Conservation (phyloP, 2,329 filamentous ascomycete genomes). For the Sordariomycetes sp. region DNA sequence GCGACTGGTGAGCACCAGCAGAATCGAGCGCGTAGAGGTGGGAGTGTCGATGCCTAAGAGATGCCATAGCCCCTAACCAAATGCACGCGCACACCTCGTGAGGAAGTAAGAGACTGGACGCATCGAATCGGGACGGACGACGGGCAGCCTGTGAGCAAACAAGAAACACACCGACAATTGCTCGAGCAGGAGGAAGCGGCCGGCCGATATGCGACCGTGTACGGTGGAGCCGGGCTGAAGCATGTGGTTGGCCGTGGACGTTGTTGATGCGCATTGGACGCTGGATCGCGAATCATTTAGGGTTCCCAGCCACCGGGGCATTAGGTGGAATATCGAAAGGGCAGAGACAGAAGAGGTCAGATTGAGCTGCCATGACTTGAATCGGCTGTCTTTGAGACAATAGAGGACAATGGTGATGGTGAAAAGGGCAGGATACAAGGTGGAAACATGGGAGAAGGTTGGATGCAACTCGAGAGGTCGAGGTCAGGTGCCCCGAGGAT, state of each 20-base stretch:
- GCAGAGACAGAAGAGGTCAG: no score
- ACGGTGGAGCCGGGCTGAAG: constrained; percentile 12
- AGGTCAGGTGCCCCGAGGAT: no score
- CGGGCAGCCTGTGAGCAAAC: constrained; percentile 15
- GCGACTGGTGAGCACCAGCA: background rate
- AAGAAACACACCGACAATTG: constrained; percentile 26
- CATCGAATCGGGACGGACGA: constrained; percentile 3
- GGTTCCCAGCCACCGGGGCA: no score
- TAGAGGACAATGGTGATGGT: no score
- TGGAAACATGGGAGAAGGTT: no score
- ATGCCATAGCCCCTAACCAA: background rate
- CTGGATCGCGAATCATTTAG: no score
- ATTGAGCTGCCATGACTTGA: no score
- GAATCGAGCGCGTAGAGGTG: background rate
- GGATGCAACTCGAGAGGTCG: no score
- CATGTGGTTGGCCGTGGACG: constrained; percentile 1
- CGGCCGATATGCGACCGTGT: constrained; percentile 15
- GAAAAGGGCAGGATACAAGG: no score
- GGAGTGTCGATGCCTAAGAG: constrained; percentile 2
- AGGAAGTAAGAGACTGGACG: constrained; percentile 11
- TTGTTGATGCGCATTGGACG: no score
- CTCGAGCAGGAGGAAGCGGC: constrained; percentile 10
- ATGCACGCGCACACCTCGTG: background rate
- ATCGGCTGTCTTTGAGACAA: no score
- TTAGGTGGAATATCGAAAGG: no score